Conservation (phyloP, 805 yeast genomes). For the Teunomyces pallodes region DNA sequence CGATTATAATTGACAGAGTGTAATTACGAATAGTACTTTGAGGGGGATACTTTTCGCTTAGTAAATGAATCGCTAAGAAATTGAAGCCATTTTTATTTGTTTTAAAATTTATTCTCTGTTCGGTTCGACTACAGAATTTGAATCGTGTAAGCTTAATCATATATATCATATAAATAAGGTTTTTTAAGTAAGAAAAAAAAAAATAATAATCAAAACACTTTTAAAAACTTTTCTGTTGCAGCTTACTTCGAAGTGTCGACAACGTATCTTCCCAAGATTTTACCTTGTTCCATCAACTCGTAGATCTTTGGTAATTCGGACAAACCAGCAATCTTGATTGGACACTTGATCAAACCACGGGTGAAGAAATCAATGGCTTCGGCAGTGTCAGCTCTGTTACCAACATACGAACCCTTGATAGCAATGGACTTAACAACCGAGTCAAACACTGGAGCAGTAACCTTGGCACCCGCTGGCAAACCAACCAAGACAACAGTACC, state of each 20-base stretch:
- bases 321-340: slow-evolving; percentile 73
- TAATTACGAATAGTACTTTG: too few species aligned
- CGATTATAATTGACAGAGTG: too few species aligned
- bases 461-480: slow-evolving; percentile 76
- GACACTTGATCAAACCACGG: slow-evolving; percentile 70
- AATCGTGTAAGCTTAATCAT: too few species aligned
- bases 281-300: slow-evolving; percentile 77
- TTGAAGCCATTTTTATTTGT: too few species aligned
- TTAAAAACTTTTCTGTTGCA: neutral
- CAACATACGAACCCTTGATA: slow-evolving; percentile 82
- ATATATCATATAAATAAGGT: too few species aligned
- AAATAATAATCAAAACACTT: slow-evolving; percentile 5
- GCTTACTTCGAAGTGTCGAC: slow-evolving; percentile 67
- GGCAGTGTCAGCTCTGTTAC: slow-evolving; percentile 83
- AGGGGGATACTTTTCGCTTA: too few species aligned
- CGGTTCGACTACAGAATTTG: too few species aligned
- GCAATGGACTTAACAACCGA: slow-evolving; percentile 71
- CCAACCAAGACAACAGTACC: slow-evolving; percentile 51
- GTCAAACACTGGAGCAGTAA: slow-evolving; percentile 65
- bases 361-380: slow-evolving; percentile 76
- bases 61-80: too few species aligned
- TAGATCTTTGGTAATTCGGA: slow-evolving; percentile 67
- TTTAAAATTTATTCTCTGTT: too few species aligned
- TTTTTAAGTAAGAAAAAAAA: neutral
- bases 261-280: slow-evolving; percentile 85